phyloP scores from a whole-genome alignment of 768 basidiomycete genomes.

The Hypsizygus marmoreus region DNA sequence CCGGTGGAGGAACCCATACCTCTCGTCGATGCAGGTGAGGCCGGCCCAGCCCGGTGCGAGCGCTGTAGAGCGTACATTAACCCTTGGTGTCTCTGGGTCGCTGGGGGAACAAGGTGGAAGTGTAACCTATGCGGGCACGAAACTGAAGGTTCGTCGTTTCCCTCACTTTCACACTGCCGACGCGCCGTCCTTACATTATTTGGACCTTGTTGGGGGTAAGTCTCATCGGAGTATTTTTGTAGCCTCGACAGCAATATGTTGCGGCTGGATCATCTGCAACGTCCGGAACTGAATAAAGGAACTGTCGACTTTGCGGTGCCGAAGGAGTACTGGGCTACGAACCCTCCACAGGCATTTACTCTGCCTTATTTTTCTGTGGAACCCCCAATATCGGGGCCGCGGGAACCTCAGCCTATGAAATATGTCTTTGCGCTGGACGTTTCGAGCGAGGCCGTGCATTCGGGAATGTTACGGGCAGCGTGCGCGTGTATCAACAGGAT shows the following conservation, averaged over 20 bases:
- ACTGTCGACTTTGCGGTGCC: constrained; percentile 90
- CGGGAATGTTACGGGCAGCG: constrained; percentile 69
- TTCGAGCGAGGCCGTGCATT: constrained; percentile 61
- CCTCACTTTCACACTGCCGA: background rate
- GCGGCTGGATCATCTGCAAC: constrained; percentile 76
- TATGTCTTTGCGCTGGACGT: constrained; percentile 91
- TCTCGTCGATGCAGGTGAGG: constrained; percentile 66
- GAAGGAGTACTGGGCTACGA: constrained; percentile 82
- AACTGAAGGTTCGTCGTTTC: constrained; percentile 69
- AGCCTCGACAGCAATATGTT: constrained; percentile 77
- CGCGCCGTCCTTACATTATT: background rate
- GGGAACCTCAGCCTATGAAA: constrained; percentile 65
- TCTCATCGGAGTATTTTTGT: constrained; percentile 80
- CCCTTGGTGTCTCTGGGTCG: constrained; percentile 86
- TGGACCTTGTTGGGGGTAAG: constrained; percentile 38
- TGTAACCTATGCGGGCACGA: constrained; percentile 89
- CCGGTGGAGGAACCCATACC: constrained; percentile 80
- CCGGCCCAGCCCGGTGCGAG: constrained; percentile 82
- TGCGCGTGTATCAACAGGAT: constrained; percentile 63
- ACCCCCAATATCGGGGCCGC: constrained; percentile 45
- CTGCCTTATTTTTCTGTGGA: constrained; percentile 56
- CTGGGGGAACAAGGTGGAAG: constrained; percentile 83
- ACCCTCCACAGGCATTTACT: constrained; percentile 55
- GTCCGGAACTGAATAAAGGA: constrained; percentile 87
- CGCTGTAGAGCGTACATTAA: constrained; percentile 91